phyloP scores from a whole-genome alignment of 192 early-diverging fungal species.

The Rhizoclosmatium sp. region DNA sequence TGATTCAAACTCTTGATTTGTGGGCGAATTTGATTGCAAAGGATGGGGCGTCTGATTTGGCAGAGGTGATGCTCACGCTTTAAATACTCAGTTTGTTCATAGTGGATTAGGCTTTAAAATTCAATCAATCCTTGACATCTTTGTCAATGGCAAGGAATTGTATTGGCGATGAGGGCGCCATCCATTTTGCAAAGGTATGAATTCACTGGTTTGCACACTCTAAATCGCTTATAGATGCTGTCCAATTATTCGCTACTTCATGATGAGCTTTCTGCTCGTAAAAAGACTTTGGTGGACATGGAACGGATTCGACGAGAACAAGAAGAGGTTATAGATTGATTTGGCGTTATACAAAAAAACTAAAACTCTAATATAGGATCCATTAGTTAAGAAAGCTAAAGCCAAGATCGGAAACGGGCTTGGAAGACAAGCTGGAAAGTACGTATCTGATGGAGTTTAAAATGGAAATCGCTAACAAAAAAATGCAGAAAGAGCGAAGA shows the following conservation, averaged over 20 bases:
- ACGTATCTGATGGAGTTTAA: conserved; percentile 27
- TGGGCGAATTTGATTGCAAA: conserved; percentile 57
- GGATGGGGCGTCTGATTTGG: conserved; percentile 55
- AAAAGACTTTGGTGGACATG: conserved; percentile 54
- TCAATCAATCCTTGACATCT: conserved; percentile 51
- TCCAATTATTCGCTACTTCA: conserved; percentile 48
- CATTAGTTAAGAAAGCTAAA: conserved; percentile 51
- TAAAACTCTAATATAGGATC: conserved; percentile 39
- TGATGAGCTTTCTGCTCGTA: conserved; percentile 50
- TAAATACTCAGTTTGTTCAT: neutral
- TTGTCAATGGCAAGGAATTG: conserved; percentile 54
- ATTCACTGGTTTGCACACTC: neutral
- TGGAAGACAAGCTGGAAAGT: conserved; percentile 37
- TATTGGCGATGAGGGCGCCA: conserved; percentile 58
- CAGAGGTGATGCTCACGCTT: conserved; percentile 45
- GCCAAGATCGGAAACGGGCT: conserved; percentile 25
- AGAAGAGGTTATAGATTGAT: conserved; percentile 54
- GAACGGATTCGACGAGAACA: conserved; percentile 56
- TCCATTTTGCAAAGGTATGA: conserved; percentile 53
- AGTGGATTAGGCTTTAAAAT: conserved; percentile 43
- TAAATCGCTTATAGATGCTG: conserved; percentile 47
- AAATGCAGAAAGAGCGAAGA: conserved; percentile 46
- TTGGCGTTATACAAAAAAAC: neutral
- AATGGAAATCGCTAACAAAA: neutral
- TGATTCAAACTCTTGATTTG: conserved; percentile 46